phyloP scores from a whole-genome alignment of 2,329 filamentous ascomycete species.

The Lanzia echinophila region DNA sequence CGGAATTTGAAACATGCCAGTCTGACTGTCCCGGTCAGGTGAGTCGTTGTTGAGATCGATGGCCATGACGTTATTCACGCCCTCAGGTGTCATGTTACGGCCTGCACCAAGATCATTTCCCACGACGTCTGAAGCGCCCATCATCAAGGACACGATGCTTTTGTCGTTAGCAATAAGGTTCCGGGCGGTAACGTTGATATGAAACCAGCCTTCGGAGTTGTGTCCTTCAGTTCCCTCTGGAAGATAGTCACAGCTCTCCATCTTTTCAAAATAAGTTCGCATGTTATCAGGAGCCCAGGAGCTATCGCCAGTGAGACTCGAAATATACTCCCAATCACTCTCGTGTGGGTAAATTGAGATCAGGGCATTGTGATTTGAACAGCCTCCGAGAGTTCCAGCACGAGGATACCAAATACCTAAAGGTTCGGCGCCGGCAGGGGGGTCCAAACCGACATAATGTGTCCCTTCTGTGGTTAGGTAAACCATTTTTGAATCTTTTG shows the following conservation, averaged over 20 bases:
- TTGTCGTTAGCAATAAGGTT: constrained; percentile 16
- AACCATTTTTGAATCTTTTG: constrained; percentile 17
- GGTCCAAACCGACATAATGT: constrained; percentile 23
- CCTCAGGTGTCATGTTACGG: not conserved
- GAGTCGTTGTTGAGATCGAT: constrained; percentile 22
- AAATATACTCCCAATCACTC: constrained; percentile 23
- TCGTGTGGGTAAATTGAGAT: constrained; percentile 17
- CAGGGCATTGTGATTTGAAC: constrained; percentile 21
- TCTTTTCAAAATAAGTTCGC: constrained; percentile 35
- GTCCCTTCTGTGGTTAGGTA: constrained; percentile 33
- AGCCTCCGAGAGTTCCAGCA: constrained; percentile 29
- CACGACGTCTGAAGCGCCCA: not conserved
- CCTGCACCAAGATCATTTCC: not conserved
- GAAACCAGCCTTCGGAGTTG: constrained; percentile 29
- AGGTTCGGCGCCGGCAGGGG: constrained; percentile 18
- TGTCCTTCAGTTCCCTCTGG: constrained; percentile 28
- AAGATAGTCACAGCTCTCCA: constrained; percentile 40
- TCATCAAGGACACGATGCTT: constrained; percentile 4
- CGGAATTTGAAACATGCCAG: constrained; percentile 24
- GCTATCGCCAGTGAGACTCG: constrained; percentile 20
- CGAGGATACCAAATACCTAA: constrained; percentile 29
- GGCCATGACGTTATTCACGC: constrained; percentile 8
- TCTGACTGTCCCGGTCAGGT: constrained; percentile 18
- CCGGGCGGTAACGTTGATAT: constrained; percentile 13
- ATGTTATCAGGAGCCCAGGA: constrained; percentile 33